These are phyloP conservation scores for Plasmodium coatneyi DNA, from an alignment of 169 alveolate species.

Conservation along the genomic window DNA sequence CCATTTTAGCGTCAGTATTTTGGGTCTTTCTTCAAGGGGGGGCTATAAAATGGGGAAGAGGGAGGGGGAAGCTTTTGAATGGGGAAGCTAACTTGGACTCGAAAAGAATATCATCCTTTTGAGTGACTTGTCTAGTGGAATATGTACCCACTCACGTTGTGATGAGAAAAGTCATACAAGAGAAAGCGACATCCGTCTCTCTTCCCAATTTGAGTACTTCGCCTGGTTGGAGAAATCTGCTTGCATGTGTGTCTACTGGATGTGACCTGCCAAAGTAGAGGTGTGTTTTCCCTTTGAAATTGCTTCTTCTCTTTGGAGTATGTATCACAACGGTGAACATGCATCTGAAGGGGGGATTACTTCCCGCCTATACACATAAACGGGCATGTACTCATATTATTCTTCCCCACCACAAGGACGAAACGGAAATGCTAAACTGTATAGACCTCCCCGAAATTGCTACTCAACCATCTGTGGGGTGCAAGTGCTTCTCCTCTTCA, in stretches of 20 bases:
- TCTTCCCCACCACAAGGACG: background rate
- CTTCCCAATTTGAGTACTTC: background rate
- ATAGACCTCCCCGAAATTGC: background rate
- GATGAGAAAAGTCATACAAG: background rate
- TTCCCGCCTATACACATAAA: background rate
- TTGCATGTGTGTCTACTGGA: background rate
- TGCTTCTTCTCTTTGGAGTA: background rate
- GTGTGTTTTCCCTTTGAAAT: background rate
- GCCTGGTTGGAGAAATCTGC: background rate
- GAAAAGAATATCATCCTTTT: background rate
- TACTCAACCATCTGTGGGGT: background rate
- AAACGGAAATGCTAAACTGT: background rate
- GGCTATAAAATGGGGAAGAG: background rate
- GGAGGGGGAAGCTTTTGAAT: background rate
- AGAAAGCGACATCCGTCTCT: background rate
- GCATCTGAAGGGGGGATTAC: background rate
- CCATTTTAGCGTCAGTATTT: constrained; percentile 42
- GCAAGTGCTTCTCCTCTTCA: background rate
- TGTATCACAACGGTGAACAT: background rate
- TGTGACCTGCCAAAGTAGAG: background rate
- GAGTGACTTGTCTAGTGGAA: background rate
- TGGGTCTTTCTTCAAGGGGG: background rate
- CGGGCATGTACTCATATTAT: background rate
- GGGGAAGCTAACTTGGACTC: background rate
- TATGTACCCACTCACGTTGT: background rate